Base-by-base conservation (phyloP, 768 basidiomycete species). In the Cystofilobasidium bisporidii region DNA sequence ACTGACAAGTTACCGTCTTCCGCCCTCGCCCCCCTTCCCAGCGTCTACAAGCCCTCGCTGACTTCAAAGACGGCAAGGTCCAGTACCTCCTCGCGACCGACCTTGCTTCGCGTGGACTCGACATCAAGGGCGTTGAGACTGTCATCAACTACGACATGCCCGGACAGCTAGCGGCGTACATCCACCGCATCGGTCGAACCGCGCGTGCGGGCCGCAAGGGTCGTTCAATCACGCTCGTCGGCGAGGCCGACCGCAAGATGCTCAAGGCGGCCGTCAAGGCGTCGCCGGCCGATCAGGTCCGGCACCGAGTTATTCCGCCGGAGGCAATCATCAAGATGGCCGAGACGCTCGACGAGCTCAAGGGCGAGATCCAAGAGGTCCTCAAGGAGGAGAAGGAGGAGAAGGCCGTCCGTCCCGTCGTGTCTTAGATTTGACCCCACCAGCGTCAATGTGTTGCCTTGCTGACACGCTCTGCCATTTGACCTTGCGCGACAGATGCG, bases 121-220 rank as follows among this genome's bases (percentile, higher is more conserved):
- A 69, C 50, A 69, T 69, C 63, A 69, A 69, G 50, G 93, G 93
- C 20, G 86, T 97, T 30, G 90, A 98, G 75, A 92, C 91, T 2
- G 91, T 99, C 70, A 92, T 99, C 76, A 99, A 99, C 77, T 98
- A 93, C 75, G 96, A 99, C 76, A 96, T 98, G 94, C 96, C 96
- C 14, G 83, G 84, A 24, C 88, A 92, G 74, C 80, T 97, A 40
- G 85, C 89, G 11, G 91, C 92, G 73, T 99, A 99, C 78, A 83
- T 97, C 38, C 96, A 99, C 76, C 88, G 96, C 68, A 94, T 98
- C 28, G 96, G 96, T 72, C 84, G 96, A 75, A 99, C 96, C 59
- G 96, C 96, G 33, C 86, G 96, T 75, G 94, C 96, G 4, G 96
- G 96, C 8, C 84, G 83, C 72, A 87, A 86, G 74, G 96, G 96